Conservation (phyloP, 148 eudicot genomes). For the Polygonum maritimum region DNA sequence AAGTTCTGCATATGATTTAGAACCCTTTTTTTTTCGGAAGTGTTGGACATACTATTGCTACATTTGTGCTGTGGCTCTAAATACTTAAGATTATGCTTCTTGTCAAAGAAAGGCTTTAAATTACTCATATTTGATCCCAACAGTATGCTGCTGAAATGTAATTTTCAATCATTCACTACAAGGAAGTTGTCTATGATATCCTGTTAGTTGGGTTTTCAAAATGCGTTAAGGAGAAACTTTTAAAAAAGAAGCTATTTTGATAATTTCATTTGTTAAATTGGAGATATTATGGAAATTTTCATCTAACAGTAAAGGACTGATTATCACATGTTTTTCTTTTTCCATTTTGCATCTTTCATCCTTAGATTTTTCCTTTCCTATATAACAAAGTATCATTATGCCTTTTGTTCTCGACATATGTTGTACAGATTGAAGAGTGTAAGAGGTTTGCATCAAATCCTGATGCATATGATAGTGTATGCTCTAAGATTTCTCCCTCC, state of each 20-base stretch:
- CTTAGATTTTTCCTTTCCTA: not conserved
- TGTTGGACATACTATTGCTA: not conserved
- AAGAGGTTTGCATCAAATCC: constrained; percentile 74
- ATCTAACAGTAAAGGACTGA: not conserved
- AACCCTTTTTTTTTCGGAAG: not conserved
- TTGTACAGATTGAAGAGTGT: constrained; percentile 78
- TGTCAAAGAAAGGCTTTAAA: not conserved
- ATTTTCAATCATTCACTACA: not conserved
- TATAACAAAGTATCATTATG: not conserved
- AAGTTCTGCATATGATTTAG: not conserved
- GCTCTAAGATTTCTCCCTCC: constrained; percentile 91
- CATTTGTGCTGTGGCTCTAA: not conserved
- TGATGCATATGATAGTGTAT: constrained; percentile 63
- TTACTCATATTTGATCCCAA: not conserved
- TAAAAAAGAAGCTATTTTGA: not conserved
- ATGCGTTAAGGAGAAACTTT: not conserved
- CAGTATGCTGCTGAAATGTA: not conserved
- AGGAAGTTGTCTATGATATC: not conserved
- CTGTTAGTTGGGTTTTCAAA: not conserved
- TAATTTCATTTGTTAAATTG: not conserved
- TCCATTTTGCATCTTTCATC: not conserved
- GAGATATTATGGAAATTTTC: not conserved
- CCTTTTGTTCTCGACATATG: not conserved
- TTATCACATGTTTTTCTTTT: not conserved
- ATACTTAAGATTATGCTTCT: not conserved